These are phyloP conservation scores for Jamesozyma piceae DNA, from an alignment of 805 yeast species.

Conservation along the genomic window DNA sequence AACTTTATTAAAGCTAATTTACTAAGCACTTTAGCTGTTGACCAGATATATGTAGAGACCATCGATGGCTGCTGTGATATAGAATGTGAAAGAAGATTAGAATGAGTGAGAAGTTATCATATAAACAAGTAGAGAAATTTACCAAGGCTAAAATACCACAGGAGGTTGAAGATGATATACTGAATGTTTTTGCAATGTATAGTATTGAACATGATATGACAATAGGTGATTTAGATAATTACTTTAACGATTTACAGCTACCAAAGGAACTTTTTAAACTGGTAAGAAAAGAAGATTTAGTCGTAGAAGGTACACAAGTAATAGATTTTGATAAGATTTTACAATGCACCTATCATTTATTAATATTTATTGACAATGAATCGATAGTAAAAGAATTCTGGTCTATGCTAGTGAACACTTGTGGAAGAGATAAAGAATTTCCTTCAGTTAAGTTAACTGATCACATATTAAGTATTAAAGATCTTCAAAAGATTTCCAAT, in stretches of 20 bases:
- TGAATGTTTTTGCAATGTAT: slow-evolving; percentile 35
- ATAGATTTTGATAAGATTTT: slow-evolving; percentile 42
- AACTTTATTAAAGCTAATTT: too few relatives aligned
- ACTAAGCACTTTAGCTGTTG: too few relatives aligned
- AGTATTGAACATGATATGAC: slow-evolving; percentile 37
- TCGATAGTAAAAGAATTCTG: slow-evolving; percentile 33
- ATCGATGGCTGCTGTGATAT: too few relatives aligned
- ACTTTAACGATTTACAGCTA: slow-evolving; percentile 26
- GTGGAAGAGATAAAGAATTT: slow-evolving; percentile 18
- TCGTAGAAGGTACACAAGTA: slow-evolving; percentile 35
- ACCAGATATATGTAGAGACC: too few relatives aligned
- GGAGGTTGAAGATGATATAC: slow-evolving; percentile 37
- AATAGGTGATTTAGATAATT: slow-evolving; percentile 22
- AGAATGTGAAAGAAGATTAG: background rate
- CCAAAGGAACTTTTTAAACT: slow-evolving; percentile 26
- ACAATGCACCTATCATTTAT: slow-evolving; percentile 33
- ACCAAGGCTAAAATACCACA: slow-evolving; percentile 31
- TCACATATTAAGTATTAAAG: slow-evolving; percentile 30
- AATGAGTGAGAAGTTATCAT: slow-evolving; percentile 7
- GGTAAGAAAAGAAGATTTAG: slow-evolving; percentile 24
- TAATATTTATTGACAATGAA: slow-evolving; percentile 34
- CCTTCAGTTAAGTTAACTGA: slow-evolving; percentile 16
- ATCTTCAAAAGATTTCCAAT: slow-evolving; percentile 29
- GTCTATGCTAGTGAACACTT: slow-evolving; percentile 29
- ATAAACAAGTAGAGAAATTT: slow-evolving; percentile 24